Evolutionary conservation across 768 basidiomycete genomes (phyloP), one percentile per base, ranked within the genome.

Genomic region (Cyathus striatus): DNA sequence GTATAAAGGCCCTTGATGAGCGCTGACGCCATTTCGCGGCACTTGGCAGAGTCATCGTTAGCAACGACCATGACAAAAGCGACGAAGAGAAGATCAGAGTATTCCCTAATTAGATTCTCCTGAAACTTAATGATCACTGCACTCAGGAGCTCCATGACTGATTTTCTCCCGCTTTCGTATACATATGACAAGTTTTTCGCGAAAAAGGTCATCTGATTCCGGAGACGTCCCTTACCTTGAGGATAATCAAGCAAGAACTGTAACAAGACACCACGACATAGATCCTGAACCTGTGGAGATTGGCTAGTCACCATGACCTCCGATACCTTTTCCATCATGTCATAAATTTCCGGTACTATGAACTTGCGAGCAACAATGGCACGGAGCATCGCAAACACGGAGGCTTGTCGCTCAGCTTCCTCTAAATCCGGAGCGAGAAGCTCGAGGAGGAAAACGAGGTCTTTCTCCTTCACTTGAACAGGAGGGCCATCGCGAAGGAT

Each of bases 221-320:
- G 84, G 6, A 99, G 72, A 10, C 95, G 82, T 1, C 90, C 90
- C 51, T 90, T 86, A 6, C 95, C 94, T 61, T 98, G 95, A 2
- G 95, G 95, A 56, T 98, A 99, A 53, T 99, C 95, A 7, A 98
- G 78, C 38, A 98, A 69, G 73, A 99, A 99, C 56, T 94, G 91
- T 27, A 98, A 78, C 20, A 95, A 72, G 23, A 92, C 79, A 36
- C 84, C 81, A 16, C 96, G 84, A 46, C 90, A 95, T 6, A 89
- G 79, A 58, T 96, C 93, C 57, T 94, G 94, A 6, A 95, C 90
- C 52, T 87, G 84, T 0, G 81, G 62, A 2, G 94, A 92, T 61
- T 98, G 95, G 51, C 79, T 93, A 10, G 92, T 94, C 30, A 99
- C 90, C 74, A 96, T 83, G 52, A 95, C 79, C 50, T 91, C 85